Percentiles rank a stretch among this genome's conserved stretches.
These are phyloP conservation scores for Penicillium sumatraense DNA, from an alignment of 2,329 filamentous ascomycete genomes.

Conservation along the genomic window DNA sequence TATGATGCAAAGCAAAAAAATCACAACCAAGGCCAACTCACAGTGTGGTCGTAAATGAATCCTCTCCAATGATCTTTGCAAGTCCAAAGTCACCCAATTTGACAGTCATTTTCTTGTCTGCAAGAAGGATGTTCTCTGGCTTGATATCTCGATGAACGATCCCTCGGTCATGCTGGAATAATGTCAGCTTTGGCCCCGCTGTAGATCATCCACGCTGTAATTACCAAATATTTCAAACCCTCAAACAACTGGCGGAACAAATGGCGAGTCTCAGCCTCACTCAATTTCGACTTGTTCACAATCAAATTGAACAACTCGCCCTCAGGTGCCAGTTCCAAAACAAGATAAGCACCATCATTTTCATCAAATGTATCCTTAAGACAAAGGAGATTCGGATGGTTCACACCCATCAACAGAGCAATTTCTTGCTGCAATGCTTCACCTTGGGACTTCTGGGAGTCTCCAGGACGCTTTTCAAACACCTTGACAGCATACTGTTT, in stretches of 20 bases:
- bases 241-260: conserved; percentile 91
- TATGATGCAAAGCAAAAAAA: background rate
- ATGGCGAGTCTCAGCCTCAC: conserved; percentile 80
- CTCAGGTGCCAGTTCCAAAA: conserved; percentile 87
- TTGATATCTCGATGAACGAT: conserved; percentile 99
- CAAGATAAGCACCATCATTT: conserved; percentile 83
- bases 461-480: conserved; percentile 83
- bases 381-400: conserved; percentile 89
- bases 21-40: conserved; percentile 52
- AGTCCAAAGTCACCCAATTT: conserved; percentile 97
- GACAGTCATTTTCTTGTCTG: conserved; percentile 80
- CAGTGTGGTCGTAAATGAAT: conserved; percentile 95
- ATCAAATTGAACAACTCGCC: conserved; percentile 97
- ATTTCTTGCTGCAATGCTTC: conserved; percentile 94
- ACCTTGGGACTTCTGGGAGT: conserved; percentile 80
- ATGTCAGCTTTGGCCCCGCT: background rate
- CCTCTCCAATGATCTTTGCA: conserved; percentile 97
- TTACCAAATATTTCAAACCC: conserved; percentile 91
- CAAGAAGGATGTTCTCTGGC: conserved; percentile 90
- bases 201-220: conserved; percentile 27
- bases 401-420: conserved; percentile 94
- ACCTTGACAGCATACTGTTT: conserved; percentile 89
- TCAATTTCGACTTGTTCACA: conserved; percentile 85
- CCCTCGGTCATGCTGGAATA: conserved; percentile 84
- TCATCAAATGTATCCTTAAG: conserved; percentile 96